Evolutionary conservation across 805 yeast species (phyloP), one percentile per base, ranked within the genome.

Genomic region (Wickerhamomyces rabaulensis): DNA sequence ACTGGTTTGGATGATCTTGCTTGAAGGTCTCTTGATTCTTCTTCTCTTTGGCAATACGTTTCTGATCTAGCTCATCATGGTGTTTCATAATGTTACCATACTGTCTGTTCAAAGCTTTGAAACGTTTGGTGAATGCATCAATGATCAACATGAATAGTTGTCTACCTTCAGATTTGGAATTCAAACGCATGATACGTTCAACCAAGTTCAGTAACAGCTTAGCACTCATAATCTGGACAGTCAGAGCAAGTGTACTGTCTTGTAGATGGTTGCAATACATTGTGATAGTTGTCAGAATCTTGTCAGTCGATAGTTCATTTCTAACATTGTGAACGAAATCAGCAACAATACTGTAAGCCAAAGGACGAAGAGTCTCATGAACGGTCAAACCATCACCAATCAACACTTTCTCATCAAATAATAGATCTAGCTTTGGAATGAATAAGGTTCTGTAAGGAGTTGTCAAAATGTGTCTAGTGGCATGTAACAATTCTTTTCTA

Each of bases 151-250:
- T 79, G 67, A 90, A 78, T 44, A 95, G 69, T 62, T 89, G 95
- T 55, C 73, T 63, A n/a, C 72, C 74, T 52, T 94, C 96, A 23
- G 79, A 76, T 54, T 87, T 87, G 44, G 86, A 85, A 37, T 87
- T 91, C 55, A 91, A 65, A 57, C 86, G 85, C 77, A 86, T 75
- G 36, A 94, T 85, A 39, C 95, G 72, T 54, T 95, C 99, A 19
- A 94, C 92, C 56, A 95, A 70, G 63, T 94, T 95, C 51, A 92
- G 66, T 27, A 94, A 67, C 27, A 94, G 70, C 65, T 91, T 92
- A 3, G 97, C 96, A 67, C 97, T 87, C 97, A 94, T 90, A 9
- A 91, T 87, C 64, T 95, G 98, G 33, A 91, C 96, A 7, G 95
- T 87, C 50, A 88, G 75, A 1, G 95, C 94, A 52, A 94, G 68